Evolutionary conservation across 176 grass and related monocot genomes (phyloP).

Genomic region (Oryza nivara): DNA sequence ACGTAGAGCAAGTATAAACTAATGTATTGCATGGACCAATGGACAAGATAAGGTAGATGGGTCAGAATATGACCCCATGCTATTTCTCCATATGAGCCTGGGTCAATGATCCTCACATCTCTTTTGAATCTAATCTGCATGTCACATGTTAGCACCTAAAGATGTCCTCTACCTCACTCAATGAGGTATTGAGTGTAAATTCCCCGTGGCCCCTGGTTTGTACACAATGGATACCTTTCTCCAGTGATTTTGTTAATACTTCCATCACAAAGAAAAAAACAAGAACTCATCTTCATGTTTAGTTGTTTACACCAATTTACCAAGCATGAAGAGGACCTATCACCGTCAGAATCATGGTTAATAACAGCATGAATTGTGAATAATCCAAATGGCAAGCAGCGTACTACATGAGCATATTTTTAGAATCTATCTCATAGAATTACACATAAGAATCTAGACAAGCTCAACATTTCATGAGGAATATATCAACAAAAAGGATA

Average conservation of each 20-base stretch:
- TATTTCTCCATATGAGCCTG: background rate
- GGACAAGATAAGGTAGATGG: background rate
- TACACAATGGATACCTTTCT: background rate
- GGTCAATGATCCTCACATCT: background rate
- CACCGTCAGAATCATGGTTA: slow-evolving; percentile 17
- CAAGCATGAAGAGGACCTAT: background rate
- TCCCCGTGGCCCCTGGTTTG: background rate
- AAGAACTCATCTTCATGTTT: background rate
- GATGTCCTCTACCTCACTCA: background rate
- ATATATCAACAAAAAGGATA: background rate
- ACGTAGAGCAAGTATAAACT: background rate
- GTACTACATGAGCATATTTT: background rate
- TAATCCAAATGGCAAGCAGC: background rate
- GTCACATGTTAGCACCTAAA: background rate
- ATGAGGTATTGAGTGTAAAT: background rate
- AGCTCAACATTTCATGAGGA: background rate
- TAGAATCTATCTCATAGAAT: background rate
- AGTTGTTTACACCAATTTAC: background rate
- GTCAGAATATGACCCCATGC: background rate
- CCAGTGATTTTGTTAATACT: background rate
- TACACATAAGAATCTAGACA: slow-evolving; percentile 5
- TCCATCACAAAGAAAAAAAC: slow-evolving; percentile 1
- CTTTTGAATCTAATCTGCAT: background rate
- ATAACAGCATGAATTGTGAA: background rate
- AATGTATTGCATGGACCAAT: background rate